A percentile compares a stretch with the other conserved stretches of the same genome.
phyloP scores from a whole-genome alignment of 352 stramenopile species.

The Phytophthora fragariaefolia region DNA sequence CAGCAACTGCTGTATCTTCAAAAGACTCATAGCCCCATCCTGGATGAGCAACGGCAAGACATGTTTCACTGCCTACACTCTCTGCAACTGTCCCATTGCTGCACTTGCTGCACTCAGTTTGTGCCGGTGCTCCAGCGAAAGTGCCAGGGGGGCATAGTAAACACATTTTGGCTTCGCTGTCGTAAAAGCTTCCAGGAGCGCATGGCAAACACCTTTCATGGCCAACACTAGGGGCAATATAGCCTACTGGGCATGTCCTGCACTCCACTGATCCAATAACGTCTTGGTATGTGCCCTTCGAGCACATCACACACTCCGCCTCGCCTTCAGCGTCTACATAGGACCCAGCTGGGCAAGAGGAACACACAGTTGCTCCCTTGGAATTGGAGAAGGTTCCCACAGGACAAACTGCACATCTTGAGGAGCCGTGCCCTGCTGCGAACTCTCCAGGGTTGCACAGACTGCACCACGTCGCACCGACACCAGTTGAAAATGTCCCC shows the following conservation, averaged over 20 bases:
- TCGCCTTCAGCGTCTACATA: constrained; percentile 46
- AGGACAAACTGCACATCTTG: constrained; percentile 36
- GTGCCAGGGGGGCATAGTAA: constrained; percentile 43
- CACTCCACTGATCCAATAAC: constrained; percentile 35
- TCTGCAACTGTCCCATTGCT: constrained; percentile 40
- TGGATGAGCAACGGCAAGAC: constrained; percentile 25
- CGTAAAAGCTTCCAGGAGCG: constrained; percentile 46
- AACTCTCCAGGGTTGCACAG: constrained; percentile 54
- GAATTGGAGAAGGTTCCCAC: constrained; percentile 38
- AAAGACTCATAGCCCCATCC: constrained; percentile 24
- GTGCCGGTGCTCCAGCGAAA: constrained; percentile 33
- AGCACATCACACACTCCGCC: constrained; percentile 54
- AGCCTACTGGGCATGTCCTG: constrained; percentile 45
- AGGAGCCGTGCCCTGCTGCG: constrained; percentile 26
- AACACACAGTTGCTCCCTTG: constrained; percentile 20
- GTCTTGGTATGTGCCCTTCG: constrained; percentile 49
- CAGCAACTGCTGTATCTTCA: background rate
- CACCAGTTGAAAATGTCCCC: constrained; percentile 40
- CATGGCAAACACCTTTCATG: constrained; percentile 49
- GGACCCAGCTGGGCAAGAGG: constrained; percentile 38
- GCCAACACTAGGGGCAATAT: constrained; percentile 44
- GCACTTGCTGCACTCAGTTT: constrained; percentile 43
- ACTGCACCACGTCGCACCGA: constrained; percentile 42
- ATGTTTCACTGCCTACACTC: constrained; percentile 35
- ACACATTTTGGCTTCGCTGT: constrained; percentile 35